Base-by-base conservation (phyloP, 768 basidiomycete genomes). In the Neoboletus subvelutipes region DNA sequence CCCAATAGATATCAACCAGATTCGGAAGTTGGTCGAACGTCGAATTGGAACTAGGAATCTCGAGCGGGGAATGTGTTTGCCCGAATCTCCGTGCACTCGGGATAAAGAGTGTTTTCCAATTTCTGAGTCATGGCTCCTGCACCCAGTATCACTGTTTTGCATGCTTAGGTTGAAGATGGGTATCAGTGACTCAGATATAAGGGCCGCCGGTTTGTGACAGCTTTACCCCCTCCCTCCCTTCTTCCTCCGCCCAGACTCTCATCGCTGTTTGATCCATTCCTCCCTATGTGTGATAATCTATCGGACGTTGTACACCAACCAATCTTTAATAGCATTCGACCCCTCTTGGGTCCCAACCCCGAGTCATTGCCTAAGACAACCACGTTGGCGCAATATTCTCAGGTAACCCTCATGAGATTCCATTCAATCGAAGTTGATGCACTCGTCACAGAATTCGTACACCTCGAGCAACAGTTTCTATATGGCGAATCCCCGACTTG, bases 161-260 rank as follows among this genome's bases (percentile, higher is more conserved):
- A 24, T 24, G 15, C 22, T 17, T 29, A 11, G n/a, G 10, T 18
- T 24, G 17, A 40, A 26, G 48, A 20, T 20, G 29, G 37, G 22
- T 33, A 12, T 40, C 8, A 22, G n/a, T 15, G 12, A 17, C n/a
- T 20, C n/a, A 34, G 13, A 46, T 61, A 54, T 64, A 65, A 52
- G 18, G 11, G 24, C 11, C 20, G 40, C 20, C 2, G 20, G 20
- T 29, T 45, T 22, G 31, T 42, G 11, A 33, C 39, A 13, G 3
- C 10, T 1, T 26, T 43, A 9, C 18, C 13, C 22, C 39, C 42
- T 10, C n/a, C 43, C 22, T 28, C 24, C 24, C n/a, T 22, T n/a
- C 34, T 7, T 10, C 31, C 11, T 7, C 12, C 5, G 1, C n/a
- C 15, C 3, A 22, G 11, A 11, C 42, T 17, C 45, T 28, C 33